Evolutionary conservation across 1,284 basidiomycete species (phyloP), one percentile per base, ranked within the genome.

Genomic region (Laetiporus sulphureus): DNA sequence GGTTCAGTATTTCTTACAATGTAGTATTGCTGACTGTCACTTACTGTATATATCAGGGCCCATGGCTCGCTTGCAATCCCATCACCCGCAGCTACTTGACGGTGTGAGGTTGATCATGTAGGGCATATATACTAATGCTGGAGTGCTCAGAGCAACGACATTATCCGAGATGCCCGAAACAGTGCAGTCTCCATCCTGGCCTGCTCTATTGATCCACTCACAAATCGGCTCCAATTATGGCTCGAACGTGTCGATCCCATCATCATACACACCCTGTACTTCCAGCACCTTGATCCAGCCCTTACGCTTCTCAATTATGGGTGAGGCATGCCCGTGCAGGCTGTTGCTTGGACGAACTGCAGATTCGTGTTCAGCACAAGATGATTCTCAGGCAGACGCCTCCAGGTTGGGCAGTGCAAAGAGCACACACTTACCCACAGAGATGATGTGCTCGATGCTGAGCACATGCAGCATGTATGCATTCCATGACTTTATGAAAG

Each of bases 381-480:
- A 31, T 10, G 47, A 38, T 24, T 40, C 34, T 5, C 44, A 41
- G 5, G 37, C 42, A 7, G 55, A 32, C 23, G 46, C 38, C 10
- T 57, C 51, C 36, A 57, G 44, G 27, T 57, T 67, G 1, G 77
- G 66, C 10, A 83, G 83, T 2, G 87, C 85, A 2, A 87, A 69
- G 16, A 94, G 75, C 8, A 90, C 91, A 48, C 88, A 90, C 68
- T 98, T 94, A 38, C 95, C 95, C 3, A 98, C 92, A 3, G 91
- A 94, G 24, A 99, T 93, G 49, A 99, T 93, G 58, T 98, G 94
- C 1, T 92, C 95, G 56, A 99, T 96, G 32, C 91, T 91, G n/a
- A 99, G 75, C 2, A 91, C 86, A 53, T 91, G 86, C 3, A 98
- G 79, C 92, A 99, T 96, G 55, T 89, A 86, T 32, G 84, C 92